Evolutionary conservation across 768 basidiomycete species (phyloP).

Genomic region (Lentinula guzmanii): DNA sequence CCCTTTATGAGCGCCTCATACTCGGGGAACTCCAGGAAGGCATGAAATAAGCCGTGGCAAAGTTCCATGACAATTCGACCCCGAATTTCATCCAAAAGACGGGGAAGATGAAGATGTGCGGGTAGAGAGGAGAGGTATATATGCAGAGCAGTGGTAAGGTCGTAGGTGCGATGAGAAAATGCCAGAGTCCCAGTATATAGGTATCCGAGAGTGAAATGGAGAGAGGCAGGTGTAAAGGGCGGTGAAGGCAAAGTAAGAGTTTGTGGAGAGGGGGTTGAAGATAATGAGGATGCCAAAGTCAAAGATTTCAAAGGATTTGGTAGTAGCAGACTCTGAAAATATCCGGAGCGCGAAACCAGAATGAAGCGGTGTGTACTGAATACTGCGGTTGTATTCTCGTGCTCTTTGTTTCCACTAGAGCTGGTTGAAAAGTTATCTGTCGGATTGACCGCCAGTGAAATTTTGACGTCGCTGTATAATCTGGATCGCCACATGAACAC

Average conservation of each 20-base stretch:
- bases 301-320: conserved; percentile 33
- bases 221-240: conserved; percentile 89
- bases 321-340: conserved; percentile 57
- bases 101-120: conserved; percentile 63
- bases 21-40: conserved; percentile 71
- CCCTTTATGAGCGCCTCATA: conserved; percentile 71
- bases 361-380: conserved; percentile 95
- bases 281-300: conserved; percentile 36
- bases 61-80: conserved; percentile 83
- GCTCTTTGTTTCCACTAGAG: conserved; percentile 28
- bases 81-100: conserved; percentile 75
- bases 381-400: conserved; percentile 69
- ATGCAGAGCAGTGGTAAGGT: conserved; percentile 86
- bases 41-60: conserved; percentile 85
- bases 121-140: conserved; percentile 71
- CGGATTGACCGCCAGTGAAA: conserved; percentile 69
- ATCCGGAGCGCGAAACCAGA: conserved; percentile 81
- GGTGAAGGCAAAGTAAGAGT: conserved; percentile 79
- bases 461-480: conserved; percentile 73
- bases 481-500: conserved; percentile 78
- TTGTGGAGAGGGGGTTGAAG: conserved; percentile 26
- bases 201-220: conserved; percentile 92
- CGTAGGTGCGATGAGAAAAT: conserved; percentile 90
- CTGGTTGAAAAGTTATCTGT: background rate
- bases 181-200: conserved; percentile 92